Evolutionary conservation across 23 red algal species (phyloP), one percentile per base, ranked within the genome.

Genomic region (Gracilariopsis chorda): DNA sequence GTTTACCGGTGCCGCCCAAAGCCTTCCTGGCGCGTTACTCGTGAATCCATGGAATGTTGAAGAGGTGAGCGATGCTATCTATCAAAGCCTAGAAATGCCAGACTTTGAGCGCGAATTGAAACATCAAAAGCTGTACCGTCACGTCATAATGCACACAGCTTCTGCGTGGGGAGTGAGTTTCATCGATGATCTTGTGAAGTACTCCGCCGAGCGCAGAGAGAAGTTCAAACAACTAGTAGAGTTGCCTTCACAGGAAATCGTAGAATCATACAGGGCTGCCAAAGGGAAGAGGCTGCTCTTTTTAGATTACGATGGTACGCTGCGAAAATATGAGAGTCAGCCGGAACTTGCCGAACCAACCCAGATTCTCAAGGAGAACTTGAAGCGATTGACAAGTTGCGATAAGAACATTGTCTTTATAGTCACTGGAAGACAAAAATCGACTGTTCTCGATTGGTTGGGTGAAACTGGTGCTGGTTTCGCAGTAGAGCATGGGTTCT

Each of bases 271-370:
- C 78, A 20, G 56, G 20, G 71, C 47, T 17, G 46, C 85, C 6
- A 78, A 69, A 19, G 81, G 82, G 32, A 84, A 90, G 45, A 78
- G 96, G 34, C 73, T 95, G 27, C 79, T 98, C 5, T 88, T 98
- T 23, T 84, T 98, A 28, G 96, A 98, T 74, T 98, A 98, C 43
- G 96, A 98, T 61, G 96, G 96, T 23, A 95, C 96, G 40, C 67
- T 98, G 48, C 78, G 86, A 11, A 82, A 90, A 47, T 91, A 61
- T 39, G 88, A 94, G 65, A 81, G 76, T 48, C 87, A 93, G 62
- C 96, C 92, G 30, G 96, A 98, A 63, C 77, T 95, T 14, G 92
- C 92, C 14, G 77, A 93, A 25, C 92, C 96, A 23, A 60, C 11
- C 41, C 16, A 35, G 39, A 61, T 47, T 32, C 78, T 98, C 28